Evolutionary conservation across 2,329 filamentous ascomycete genomes (phyloP).

Genomic region (Neofusicoccum kwambonambiense): DNA sequence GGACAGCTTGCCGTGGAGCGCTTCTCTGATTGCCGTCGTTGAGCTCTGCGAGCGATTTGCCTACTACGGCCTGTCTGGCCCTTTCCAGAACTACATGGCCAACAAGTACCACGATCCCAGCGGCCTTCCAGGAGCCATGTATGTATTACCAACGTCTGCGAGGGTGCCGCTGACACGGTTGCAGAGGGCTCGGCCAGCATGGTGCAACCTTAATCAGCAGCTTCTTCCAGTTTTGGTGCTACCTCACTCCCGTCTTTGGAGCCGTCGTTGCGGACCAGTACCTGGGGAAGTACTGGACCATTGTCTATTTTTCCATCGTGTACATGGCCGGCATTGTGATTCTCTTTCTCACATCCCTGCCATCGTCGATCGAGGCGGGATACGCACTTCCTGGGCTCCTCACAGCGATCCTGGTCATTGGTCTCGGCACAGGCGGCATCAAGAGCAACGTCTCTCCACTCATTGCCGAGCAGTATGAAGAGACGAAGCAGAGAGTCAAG

Average conservation of each 20-base stretch:
- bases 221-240: conserved; percentile 52
- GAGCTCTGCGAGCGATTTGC: conserved; percentile 52
- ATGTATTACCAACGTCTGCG: neutral
- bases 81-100: conserved; percentile 52
- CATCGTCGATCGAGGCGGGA: conserved; percentile 60
- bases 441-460: conserved; percentile 69
- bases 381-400: conserved; percentile 64
- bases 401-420: conserved; percentile 65
- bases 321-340: conserved; percentile 67
- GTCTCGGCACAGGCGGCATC: conserved; percentile 76
- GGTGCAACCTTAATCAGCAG: conserved; percentile 47
- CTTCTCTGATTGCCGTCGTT: conserved; percentile 50
- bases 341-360: conserved; percentile 64
- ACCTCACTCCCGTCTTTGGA: conserved; percentile 47
- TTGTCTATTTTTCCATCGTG: conserved; percentile 63
- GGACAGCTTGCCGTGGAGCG: conserved; percentile 46
- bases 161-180: neutral
- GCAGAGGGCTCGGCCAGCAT: conserved; percentile 41
- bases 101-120: conserved; percentile 41
- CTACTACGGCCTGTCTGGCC: conserved; percentile 47
- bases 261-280: conserved; percentile 64
- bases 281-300: conserved; percentile 68
- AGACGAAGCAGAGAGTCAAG: conserved; percentile 42
- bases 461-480: conserved; percentile 49
- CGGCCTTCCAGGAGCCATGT: conserved; percentile 41